Evolutionary conservation across 805 yeast genomes (phyloP), one percentile per base, ranked within the genome.

Genomic region (Maudiozyma turicensis): DNA sequence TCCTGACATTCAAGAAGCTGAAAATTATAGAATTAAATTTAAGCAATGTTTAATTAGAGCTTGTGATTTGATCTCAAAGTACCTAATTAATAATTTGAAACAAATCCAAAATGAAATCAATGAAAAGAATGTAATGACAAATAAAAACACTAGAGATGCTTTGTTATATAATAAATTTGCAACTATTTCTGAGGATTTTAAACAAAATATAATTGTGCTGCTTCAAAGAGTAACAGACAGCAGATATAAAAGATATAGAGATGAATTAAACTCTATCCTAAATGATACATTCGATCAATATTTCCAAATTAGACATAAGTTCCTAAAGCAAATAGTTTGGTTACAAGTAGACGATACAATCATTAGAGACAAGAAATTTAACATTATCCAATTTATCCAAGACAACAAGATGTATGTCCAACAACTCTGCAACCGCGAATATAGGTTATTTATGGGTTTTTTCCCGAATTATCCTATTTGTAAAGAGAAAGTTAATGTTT

Each of bases 41-140:
- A 78, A 85, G 52, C 95, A 86, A 57, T 86, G 96, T 58, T 73
- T 88, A 75, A 81, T 90, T 1, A 75, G 96, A 50, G 82, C 95
- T 1, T 72, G 88, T 44, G 80, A 93, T 0, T 70, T 91, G 51
- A 77, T 88, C 13, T 76, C 83, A 53, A 86, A 82, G 58, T 87
- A 82, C 60, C 66, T 86, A 48, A 72, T 71, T 8, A 70, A 65
- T 49, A 53, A 59, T 33, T 54, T 78, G 49, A 71, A 72, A 48
- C 60, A 56, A 30, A 53, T 64, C 2, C 57, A 61, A 46, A 58
- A 54, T 49, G 69, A 68, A 13, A 60, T 72, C 32, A 48, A 52
- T 1, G 47, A 50, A 10, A 68, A 65, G 47, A 20, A 66, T 1
- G 26, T 33, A 3, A 47, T 59, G 26, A 45, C 61, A 6, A 64